These are phyloP conservation scores for Blastomyces gilchristii DNA, from an alignment of 2,329 filamentous ascomycete genomes.

Conservation along the genomic window DNA sequence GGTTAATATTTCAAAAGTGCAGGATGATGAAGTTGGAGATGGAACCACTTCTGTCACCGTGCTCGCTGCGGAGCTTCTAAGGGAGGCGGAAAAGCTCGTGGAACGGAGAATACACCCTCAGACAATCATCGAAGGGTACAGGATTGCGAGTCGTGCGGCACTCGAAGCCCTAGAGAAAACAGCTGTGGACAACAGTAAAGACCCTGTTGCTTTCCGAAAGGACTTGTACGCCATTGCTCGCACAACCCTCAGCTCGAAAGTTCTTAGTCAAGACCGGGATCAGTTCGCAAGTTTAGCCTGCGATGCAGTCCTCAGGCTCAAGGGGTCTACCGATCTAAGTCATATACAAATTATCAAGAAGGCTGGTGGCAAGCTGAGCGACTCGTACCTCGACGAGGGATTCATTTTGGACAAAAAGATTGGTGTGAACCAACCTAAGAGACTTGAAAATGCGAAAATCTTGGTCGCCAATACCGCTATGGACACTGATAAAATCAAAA, in stretches of 20 bases:
- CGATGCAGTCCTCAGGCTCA: constrained; percentile 82
- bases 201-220: constrained; percentile 72
- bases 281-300: constrained; percentile 85
- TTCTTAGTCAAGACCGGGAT: constrained; percentile 78
- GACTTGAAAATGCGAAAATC: constrained; percentile 96
- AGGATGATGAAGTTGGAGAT: constrained; percentile 97
- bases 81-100: constrained; percentile 93
- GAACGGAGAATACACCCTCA: constrained; percentile 98
- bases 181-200: constrained; percentile 82
- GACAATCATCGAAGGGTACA: constrained; percentile 97
- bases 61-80: constrained; percentile 83
- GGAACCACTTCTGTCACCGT: constrained; percentile 97
- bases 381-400: constrained; percentile 94
- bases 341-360: constrained; percentile 99
- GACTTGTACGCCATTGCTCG: constrained; percentile 84
- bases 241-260: constrained; percentile 95
- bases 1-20: constrained; percentile 98
- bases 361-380: constrained; percentile 89
- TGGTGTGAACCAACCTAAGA: constrained; percentile 95
- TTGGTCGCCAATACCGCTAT: constrained; percentile 95
- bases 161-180: constrained; percentile 71
- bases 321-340: constrained; percentile 83
- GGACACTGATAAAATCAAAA: constrained; percentile 99
- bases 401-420: constrained; percentile 99
- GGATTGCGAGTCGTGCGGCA: constrained; percentile 88